phyloP scores from a whole-genome alignment of 805 yeast genomes.

The Spathaspora gorwiae region DNA sequence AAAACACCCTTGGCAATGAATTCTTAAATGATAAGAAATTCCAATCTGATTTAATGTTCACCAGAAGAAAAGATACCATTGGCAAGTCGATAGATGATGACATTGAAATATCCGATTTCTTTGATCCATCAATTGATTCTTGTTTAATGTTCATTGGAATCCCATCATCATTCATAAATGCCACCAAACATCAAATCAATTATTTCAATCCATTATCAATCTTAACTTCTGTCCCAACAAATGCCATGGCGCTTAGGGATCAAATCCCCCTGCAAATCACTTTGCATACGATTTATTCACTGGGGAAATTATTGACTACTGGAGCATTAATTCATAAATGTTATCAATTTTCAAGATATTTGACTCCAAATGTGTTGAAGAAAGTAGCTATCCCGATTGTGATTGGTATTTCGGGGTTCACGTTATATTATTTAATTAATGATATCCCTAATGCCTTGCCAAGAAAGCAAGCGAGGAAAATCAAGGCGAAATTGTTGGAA shows the following conservation, averaged over 20 bases:
- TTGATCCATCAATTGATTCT: conserved; percentile 71
- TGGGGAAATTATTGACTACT: conserved; percentile 35
- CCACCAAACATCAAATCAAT: conserved; percentile 24
- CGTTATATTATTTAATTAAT: conserved; percentile 58
- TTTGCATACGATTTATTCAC: conserved; percentile 36
- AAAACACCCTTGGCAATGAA: conserved; percentile 58
- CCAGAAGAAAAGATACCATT: conserved; percentile 61
- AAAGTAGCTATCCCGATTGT: conserved; percentile 52
- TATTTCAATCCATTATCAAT: conserved; percentile 30
- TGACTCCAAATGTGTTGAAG: conserved; percentile 37
- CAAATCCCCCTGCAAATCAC: conserved; percentile 35
- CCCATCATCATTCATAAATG: conserved; percentile 24
- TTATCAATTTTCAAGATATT: conserved; percentile 28
- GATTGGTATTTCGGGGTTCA: conserved; percentile 46
- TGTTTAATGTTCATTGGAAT: conserved; percentile 45
- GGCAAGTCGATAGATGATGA: conserved; percentile 55
- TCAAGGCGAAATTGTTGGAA: conserved; percentile 55
- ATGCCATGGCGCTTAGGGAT: conserved; percentile 27
- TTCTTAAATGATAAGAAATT: conserved; percentile 58
- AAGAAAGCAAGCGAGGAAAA: conserved; percentile 70
- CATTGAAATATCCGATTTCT: conserved; percentile 65
- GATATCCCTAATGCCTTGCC: conserved; percentile 92
- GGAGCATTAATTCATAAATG: conserved; percentile 40
- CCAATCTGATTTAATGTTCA: conserved; percentile 76
- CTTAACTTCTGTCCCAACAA: conserved; percentile 25